Evolutionary conservation across 345 rosid genomes (phyloP), one percentile per base, ranked within the genome.

Genomic region (Stellera chamaejasme): DNA sequence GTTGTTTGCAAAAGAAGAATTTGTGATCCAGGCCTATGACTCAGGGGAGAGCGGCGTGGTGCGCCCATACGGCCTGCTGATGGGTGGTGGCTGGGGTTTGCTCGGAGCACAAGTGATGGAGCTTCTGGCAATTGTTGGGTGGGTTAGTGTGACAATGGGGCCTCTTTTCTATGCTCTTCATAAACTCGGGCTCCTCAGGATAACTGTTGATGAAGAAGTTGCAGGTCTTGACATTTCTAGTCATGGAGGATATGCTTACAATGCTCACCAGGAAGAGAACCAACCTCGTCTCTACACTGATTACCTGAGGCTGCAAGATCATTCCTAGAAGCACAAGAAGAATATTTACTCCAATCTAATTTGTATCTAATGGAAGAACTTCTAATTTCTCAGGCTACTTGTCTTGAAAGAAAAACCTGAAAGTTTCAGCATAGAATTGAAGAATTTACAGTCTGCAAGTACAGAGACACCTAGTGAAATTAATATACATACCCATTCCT

Each of bases 71-170:
- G 82, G 90, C 10, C 72, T 81, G 0, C 14, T 79, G 3, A 67
- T 84, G 81, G 91, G 91, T 2, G 81, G 90, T 5, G 82, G 85
- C 10, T 79, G 80, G 84, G 74, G 73, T 10, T 68, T 83, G 26
- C 54, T 81, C n/a, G 79, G 74, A 1, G 67, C 77, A 27, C 87
- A 81, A 63, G 60, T 73, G 55, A 55, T 71, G 14, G 81, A 78
- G 66, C 4, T 79, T 50, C 9, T 77, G 13, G 79, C 45, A 43
- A 84, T 81, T 10, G 72, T 62, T 7, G 56, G 55, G 6, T 79
- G 82, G 83, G 87, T 79, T 2, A 77, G 77, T 13, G 41, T 28
- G 0, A 79, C 87, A 27, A 84, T 84, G 87, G 83, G 83, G 2
- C 80, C 85, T 10, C 66, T 79, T 45, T 81, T 84, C 69, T 73